Evolutionary conservation across 2,329 filamentous ascomycete genomes (phyloP).

Genomic region (Fusarium nanum): DNA sequence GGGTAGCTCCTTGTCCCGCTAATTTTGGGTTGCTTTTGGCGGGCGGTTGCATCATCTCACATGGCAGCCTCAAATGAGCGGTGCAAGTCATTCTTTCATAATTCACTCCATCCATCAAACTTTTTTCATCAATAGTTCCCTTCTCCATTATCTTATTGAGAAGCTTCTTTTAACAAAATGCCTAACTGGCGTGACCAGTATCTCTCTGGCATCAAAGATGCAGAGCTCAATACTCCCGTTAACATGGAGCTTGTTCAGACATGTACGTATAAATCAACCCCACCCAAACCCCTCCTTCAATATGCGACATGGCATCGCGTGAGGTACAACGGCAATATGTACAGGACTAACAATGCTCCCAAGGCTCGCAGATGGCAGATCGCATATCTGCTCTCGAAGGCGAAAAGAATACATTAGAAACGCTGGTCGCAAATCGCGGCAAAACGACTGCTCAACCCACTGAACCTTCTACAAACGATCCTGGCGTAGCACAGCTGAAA

Average conservation of each 20-base stretch:
- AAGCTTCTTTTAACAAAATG: slow-evolving; percentile 52
- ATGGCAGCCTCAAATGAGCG: slow-evolving; percentile 32
- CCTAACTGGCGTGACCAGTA: slow-evolving; percentile 86
- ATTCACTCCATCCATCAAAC: slow-evolving; percentile 3
- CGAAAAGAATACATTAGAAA: slow-evolving; percentile 60
- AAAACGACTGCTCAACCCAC: slow-evolving; percentile 28
- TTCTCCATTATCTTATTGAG: neutral
- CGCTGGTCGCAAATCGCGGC: slow-evolving; percentile 44
- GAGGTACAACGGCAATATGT: neutral
- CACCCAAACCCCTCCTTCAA: slow-evolving; percentile 25
- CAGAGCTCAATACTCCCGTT: slow-evolving; percentile 72
- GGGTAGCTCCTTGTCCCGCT: slow-evolving; percentile 26
- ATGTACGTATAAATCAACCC: slow-evolving; percentile 65
- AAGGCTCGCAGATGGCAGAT: slow-evolving; percentile 75
- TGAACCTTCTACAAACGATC: slow-evolving; percentile 46
- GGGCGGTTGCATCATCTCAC: slow-evolving; percentile 45
- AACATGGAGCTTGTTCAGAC: slow-evolving; percentile 78
- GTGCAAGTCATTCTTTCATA: slow-evolving; percentile 22
- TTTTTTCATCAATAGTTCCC: neutral
- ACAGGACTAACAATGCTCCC: slow-evolving; percentile 31
- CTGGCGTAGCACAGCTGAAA: slow-evolving; percentile 63
- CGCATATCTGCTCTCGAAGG: slow-evolving; percentile 73
- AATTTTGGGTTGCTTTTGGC: slow-evolving; percentile 14
- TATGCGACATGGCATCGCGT: slow-evolving; percentile 22
- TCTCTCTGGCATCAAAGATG: slow-evolving; percentile 77